These are phyloP conservation scores for Taiozyma sp. DNA, from an alignment of 1,139 yeast species.

Conservation along the genomic window DNA sequence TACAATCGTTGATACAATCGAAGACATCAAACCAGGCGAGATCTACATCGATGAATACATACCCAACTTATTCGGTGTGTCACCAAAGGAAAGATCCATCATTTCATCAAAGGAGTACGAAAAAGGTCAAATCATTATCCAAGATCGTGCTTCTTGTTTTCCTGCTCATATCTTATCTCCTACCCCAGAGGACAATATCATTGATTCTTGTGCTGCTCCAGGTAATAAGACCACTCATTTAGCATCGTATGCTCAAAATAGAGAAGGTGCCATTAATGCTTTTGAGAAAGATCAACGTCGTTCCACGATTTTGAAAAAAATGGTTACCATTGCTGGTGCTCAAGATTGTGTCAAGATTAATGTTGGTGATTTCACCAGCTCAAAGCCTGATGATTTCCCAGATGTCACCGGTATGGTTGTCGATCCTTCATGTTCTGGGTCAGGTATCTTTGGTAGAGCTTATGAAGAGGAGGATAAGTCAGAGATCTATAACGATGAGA, in stretches of 20 bases:
- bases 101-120: constrained; percentile 64
- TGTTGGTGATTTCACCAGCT: constrained; percentile 77
- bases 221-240: constrained; percentile 96
- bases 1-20: constrained; percentile 35
- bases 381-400: constrained; percentile 54
- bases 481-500: constrained; percentile 42
- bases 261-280: constrained; percentile 49
- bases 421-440: constrained; percentile 97
- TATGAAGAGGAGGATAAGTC: constrained; percentile 30
- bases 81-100: constrained; percentile 58
- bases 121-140: constrained; percentile 79
- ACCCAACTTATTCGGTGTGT: constrained; percentile 76
- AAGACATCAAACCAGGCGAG: constrained; percentile 49
- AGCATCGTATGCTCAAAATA: constrained; percentile 51
- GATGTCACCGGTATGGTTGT: constrained; percentile 79
- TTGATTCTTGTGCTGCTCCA: constrained; percentile 98
- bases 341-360: constrained; percentile 57
- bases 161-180: constrained; percentile 84
- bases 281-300: constrained; percentile 82
- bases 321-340: constrained; percentile 81
- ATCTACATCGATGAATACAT: constrained; percentile 70
- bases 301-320: constrained; percentile 64
- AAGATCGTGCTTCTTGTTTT: constrained; percentile 94
- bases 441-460: constrained; percentile 92
- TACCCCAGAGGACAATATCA: constrained; percentile 47